These are phyloP conservation scores for Raddia distichophylla DNA, from an alignment of 176 grass and related monocot species.

Conservation along the genomic window DNA sequence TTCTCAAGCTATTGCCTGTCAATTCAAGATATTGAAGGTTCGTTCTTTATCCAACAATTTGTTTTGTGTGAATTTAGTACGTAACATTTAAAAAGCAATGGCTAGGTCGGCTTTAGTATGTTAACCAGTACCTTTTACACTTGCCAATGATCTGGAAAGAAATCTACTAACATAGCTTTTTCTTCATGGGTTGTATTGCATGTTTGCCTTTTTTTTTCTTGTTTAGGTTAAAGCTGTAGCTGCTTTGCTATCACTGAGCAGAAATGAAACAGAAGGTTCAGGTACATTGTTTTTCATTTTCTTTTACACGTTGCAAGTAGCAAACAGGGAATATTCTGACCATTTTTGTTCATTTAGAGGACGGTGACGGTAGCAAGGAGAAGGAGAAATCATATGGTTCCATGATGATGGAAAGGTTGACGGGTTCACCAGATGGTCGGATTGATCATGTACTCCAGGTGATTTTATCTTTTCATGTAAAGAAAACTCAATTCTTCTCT, in stretches of 20 bases:
- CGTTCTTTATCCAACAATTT: not conserved
- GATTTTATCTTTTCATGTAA: slow-evolving; percentile 41
- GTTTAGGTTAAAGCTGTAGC: slow-evolving; percentile 82
- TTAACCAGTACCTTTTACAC: slow-evolving; percentile 3
- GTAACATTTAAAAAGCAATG: slow-evolving; percentile 5
- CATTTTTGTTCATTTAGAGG: slow-evolving; percentile 51
- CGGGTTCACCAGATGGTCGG: slow-evolving; percentile 68
- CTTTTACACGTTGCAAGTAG: slow-evolving; percentile 22
- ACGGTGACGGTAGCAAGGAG: slow-evolving; percentile 42
- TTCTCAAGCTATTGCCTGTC: slow-evolving; percentile 57
- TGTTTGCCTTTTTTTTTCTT: slow-evolving; percentile 19
- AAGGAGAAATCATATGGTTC: slow-evolving; percentile 83
- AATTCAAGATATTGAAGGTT: slow-evolving; percentile 67
- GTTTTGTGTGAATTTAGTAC: slow-evolving; percentile 11
- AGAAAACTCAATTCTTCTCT: slow-evolving; percentile 18
- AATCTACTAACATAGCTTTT: not conserved
- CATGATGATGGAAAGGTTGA: slow-evolving; percentile 94
- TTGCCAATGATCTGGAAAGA: slow-evolving; percentile 29
- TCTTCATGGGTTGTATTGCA: slow-evolving; percentile 5
- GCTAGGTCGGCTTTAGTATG: slow-evolving; percentile 8
- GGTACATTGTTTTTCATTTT: slow-evolving; percentile 22
- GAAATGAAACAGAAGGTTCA: slow-evolving; percentile 69
- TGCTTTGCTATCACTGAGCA: slow-evolving; percentile 71
- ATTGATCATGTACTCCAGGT: slow-evolving; percentile 97
- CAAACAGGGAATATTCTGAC: slow-evolving; percentile 9